phyloP scores from a whole-genome alignment of 192 early-diverging fungal species.

The Diversispora epigaea region DNA sequence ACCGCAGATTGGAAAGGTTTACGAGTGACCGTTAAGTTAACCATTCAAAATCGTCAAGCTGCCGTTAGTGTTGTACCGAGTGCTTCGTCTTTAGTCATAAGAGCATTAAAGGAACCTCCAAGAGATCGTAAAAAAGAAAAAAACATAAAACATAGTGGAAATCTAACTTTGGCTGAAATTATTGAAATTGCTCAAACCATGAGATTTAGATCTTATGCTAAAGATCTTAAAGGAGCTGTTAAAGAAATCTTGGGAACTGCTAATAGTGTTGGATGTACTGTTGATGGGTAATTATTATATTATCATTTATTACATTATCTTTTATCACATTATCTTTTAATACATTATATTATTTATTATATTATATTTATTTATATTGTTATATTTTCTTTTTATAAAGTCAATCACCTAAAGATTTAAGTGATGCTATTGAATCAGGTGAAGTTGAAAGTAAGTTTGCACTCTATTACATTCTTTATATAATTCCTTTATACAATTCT shows the following conservation, averaged over 20 bases:
- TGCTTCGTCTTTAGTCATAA: constrained; percentile 95
- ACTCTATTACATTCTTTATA: constrained; percentile 37
- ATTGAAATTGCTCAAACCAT: constrained; percentile 96
- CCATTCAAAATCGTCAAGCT: constrained; percentile 99
- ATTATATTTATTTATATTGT: not conserved
- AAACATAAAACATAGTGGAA: constrained; percentile 99
- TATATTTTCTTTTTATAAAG: constrained; percentile 32
- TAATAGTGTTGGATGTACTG: constrained; percentile 96
- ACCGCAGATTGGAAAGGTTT: constrained; percentile 99
- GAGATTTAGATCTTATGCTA: constrained; percentile 92
- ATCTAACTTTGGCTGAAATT: constrained; percentile 90
- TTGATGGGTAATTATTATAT: constrained; percentile 61
- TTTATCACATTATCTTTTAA: not conserved
- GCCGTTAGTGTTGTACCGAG: constrained; percentile 93
- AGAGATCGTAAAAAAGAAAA: constrained; percentile 99
- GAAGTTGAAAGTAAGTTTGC: constrained; percentile 68
- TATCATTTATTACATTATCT: not conserved
- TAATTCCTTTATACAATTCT: constrained; percentile 15
- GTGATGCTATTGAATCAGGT: constrained; percentile 82
- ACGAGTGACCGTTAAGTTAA: constrained; percentile 95
- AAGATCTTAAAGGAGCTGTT: constrained; percentile 92
- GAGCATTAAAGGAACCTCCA: constrained; percentile 94
- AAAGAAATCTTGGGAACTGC: constrained; percentile 95
- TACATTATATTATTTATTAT: not conserved
- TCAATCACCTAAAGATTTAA: constrained; percentile 85